Conservation (phyloP, 768 basidiomycete species). For the Termitomyces sp. region DNA sequence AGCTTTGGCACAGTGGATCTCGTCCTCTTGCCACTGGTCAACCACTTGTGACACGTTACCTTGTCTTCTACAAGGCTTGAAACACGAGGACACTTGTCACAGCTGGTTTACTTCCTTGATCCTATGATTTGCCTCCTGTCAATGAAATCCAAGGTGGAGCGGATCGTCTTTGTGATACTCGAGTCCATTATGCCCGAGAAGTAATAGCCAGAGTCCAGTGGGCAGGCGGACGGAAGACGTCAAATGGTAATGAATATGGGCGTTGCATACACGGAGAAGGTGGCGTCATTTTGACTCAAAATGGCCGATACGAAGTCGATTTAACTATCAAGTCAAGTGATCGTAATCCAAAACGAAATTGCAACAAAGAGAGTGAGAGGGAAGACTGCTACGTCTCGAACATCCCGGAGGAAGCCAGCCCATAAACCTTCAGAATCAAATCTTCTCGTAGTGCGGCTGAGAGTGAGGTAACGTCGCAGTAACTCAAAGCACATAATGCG, state of each 20-base stretch:
- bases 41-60: background rate
- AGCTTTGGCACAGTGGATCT: background rate
- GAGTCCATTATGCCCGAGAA: background rate
- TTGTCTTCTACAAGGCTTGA: no score
- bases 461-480: background rate
- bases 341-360: constrained; percentile 30
- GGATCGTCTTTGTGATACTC: no score
- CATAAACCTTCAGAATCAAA: constrained; percentile 14
- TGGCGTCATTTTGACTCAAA: background rate
- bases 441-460: background rate
- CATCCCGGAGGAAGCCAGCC: constrained; percentile 28
- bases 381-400: constrained; percentile 35
- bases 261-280: background rate
- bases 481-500: constrained; percentile 1
- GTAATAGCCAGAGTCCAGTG: background rate
- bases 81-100: background rate
- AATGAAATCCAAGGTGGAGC: no score
- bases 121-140: no score
- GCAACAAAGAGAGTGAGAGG: constrained; percentile 35
- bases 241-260: background rate
- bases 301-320: background rate
- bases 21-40: background rate
- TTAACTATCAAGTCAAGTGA: constrained; percentile 5
- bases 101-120: no score
- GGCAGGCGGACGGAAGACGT: background rate